Evolutionary conservation across 2,329 filamentous ascomycete genomes (phyloP).

Genomic region (Lecanicillium sp.): DNA sequence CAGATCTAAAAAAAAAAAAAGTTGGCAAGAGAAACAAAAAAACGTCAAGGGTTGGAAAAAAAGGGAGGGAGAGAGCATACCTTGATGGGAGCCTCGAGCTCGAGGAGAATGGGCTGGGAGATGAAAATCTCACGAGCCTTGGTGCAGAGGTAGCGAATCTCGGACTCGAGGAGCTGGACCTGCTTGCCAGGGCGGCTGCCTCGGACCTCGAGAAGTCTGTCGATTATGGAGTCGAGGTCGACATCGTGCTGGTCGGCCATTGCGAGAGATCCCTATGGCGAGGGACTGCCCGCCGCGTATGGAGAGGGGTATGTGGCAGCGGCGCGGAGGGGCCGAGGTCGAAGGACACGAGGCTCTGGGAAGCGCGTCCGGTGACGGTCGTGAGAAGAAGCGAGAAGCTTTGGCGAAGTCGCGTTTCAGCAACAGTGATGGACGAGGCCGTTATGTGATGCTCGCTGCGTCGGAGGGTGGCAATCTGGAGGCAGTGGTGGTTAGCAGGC

Average conservation of each 20-base stretch:
- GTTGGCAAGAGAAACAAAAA: too few species aligned
- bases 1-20: conserved; percentile 67
- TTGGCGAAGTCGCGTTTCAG: neutral
- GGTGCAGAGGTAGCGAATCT: conserved; percentile 96
- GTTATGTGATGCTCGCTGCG: neutral
- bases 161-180: conserved; percentile 91
- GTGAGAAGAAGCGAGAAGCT: neutral
- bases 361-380: neutral
- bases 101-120: conserved; percentile 94
- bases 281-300: neutral
- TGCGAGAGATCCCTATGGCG: conserved; percentile 5
- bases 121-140: conserved; percentile 99
- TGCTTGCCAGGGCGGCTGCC: conserved; percentile 98
- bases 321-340: neutral
- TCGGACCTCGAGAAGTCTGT: conserved; percentile 93
- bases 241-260: conserved; percentile 75
- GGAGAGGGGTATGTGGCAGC: neutral
- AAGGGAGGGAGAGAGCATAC: conserved; percentile 43
- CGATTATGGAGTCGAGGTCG: conserved; percentile 99
- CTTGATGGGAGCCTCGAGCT: conserved; percentile 98
- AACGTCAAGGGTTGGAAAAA: neutral
- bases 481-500: neutral
- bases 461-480: conserved; percentile 5
- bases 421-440: too few species aligned
- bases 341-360: neutral